Base-by-base conservation (phyloP, 306 rosid genomes). In the Crotalaria pallida region DNA sequence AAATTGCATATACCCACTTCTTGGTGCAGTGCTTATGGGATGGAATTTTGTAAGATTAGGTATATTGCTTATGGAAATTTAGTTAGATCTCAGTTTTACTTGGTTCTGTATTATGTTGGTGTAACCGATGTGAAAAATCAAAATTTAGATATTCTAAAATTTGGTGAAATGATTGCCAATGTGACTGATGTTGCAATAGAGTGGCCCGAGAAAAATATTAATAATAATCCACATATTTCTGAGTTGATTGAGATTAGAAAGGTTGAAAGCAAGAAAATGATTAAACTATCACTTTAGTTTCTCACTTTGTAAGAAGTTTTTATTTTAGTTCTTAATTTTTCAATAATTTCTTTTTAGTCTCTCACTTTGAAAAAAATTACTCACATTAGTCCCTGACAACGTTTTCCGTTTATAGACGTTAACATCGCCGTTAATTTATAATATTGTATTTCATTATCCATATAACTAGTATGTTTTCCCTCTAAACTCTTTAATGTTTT, bases 11-110 rank as follows among this genome's bases (percentile, higher is more conserved):
- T 93, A 90, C 73, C 98, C 98, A 0, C 97, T 93, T 85, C 94
- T 93, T 69, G 98, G 90, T 45, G 88, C 98, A 40, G 86, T 94
- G 12, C 96, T 93, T 83, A 78, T 82, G 0, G 85, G 94, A 1
- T 93, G 98, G 97, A 84, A 65, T 80, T 88, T 93, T 73, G 98
- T 93, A 22, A 96, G 96, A 58, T 87, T 96, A 78, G 97, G 98
- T 93, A 58, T 75, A 18, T 41, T 63, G 21, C 34, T 27, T 29
- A 53, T 45, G 34, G 15, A 1, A 27, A 2, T 44, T 17, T 41
- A 13, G 49, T 36, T 61, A 73, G 47, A 65, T 15, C 22, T 79
- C 53, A 6, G 26, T 48, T 69, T 43, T 44, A 7, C 10, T 17
- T 41, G 29, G 27, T 23, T 7, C 49, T 63, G 50, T 59, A 12